Evolutionary conservation across 176 grass and related monocot species (phyloP).

Genomic region (Cenchrus americanus): DNA sequence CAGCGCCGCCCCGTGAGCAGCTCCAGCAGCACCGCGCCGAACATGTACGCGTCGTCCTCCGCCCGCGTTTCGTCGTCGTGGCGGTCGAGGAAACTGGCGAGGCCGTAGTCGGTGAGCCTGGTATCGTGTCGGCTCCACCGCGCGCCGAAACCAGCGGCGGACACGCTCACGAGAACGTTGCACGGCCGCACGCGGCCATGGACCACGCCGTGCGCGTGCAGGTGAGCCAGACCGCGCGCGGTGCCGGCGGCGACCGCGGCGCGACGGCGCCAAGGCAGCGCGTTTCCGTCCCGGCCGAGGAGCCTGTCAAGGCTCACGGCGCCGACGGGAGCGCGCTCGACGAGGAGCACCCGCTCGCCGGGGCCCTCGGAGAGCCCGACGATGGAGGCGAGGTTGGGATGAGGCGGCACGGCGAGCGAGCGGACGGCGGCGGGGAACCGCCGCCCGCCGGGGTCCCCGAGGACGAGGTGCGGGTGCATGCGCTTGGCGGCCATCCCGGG

Average conservation of each 20-base stretch:
- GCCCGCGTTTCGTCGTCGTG: constrained; percentile 18
- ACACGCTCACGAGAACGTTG: constrained; percentile 54
- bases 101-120: constrained; percentile 65
- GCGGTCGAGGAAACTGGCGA: constrained; percentile 44
- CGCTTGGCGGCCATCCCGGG: constrained; percentile 65
- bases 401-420: constrained; percentile 58
- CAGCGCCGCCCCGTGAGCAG: constrained; percentile 60
- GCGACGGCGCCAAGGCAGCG: constrained; percentile 50
- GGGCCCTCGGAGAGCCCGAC: constrained; percentile 68
- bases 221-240: constrained; percentile 68
- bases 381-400: constrained; percentile 57
- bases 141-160: not conserved
- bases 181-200: constrained; percentile 58
- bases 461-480: constrained; percentile 62
- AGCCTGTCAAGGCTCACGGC: constrained; percentile 40
- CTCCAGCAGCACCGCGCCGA: constrained; percentile 77
- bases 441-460: constrained; percentile 59
- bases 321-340: constrained; percentile 44
- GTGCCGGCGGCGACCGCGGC: constrained; percentile 48
- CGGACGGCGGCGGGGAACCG: constrained; percentile 58
- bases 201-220: constrained; percentile 51
- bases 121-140: not conserved
- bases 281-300: not conserved
- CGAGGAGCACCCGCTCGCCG: constrained; percentile 67
- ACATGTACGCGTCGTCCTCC: constrained; percentile 78